phyloP scores from a whole-genome alignment of 495 filamentous ascomycete species.

The Tuber aestivum region DNA sequence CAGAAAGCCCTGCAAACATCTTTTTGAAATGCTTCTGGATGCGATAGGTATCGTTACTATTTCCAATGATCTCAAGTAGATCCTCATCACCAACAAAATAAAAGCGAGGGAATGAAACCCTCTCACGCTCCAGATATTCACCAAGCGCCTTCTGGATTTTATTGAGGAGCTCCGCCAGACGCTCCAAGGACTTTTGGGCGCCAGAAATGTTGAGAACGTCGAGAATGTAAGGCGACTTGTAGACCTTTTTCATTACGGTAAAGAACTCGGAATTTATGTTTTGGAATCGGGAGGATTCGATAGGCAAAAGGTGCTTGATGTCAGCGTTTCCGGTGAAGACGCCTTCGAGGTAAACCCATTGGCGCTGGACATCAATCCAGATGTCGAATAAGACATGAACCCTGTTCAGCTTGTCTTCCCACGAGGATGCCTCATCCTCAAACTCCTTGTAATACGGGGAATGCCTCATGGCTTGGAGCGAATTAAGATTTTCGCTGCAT shows the following conservation, averaged over 20 bases:
- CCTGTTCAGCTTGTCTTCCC: conserved; percentile 97
- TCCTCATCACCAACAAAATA: conserved; percentile 99
- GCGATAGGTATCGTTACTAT: conserved; percentile 91
- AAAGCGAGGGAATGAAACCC: conserved; percentile 94
- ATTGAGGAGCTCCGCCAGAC: conserved; percentile 88
- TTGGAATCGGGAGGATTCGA: conserved; percentile 92
- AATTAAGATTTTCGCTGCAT: conserved; percentile 96
- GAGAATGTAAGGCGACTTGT: conserved; percentile 86
- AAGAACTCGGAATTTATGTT: conserved; percentile 99
- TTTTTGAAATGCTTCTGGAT: conserved; percentile 98
- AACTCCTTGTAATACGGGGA: conserved; percentile 99
- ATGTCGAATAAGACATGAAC: conserved; percentile 97
- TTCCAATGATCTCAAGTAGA: conserved; percentile 98
- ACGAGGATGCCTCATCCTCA: conserved; percentile 88
- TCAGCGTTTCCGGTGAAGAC: conserved; percentile 98
- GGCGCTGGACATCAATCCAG: conserved; percentile 98
- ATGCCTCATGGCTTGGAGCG: conserved; percentile 95
- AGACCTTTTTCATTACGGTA: conserved; percentile 95
- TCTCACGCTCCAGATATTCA: conserved; percentile 95
- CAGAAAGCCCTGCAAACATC: conserved; percentile 96
- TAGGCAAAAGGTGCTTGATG: conserved; percentile 94
- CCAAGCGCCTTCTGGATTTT: conserved; percentile 99
- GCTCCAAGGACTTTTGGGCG: conserved; percentile 90
- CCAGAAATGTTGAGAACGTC: conserved; percentile 93
- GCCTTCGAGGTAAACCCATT: conserved; percentile 98